Evolutionary conservation across 306 rosid genomes (phyloP).

Genomic region (Fagus crenata): DNA sequence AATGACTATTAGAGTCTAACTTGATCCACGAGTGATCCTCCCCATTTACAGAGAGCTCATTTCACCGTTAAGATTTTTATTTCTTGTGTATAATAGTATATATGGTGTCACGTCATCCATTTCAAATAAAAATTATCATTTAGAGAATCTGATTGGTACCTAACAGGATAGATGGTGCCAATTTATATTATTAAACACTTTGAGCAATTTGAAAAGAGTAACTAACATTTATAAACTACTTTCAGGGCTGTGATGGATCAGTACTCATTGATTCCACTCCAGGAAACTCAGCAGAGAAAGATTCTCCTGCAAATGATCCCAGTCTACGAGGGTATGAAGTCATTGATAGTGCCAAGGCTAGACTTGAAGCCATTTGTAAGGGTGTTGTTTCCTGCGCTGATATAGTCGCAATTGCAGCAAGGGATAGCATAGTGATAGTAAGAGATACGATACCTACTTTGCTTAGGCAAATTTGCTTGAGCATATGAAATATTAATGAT

Average conservation of each 20-base stretch:
- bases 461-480: background rate
- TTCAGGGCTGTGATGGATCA: slow-evolving; percentile 75
- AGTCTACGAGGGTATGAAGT: slow-evolving; percentile 69
- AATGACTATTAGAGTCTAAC: too few relatives aligned
- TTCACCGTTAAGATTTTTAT: too few relatives aligned
- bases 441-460: slow-evolving; percentile 23
- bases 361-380: slow-evolving; percentile 56
- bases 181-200: too few relatives aligned
- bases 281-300: slow-evolving; percentile 64
- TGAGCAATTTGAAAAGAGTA: background rate
- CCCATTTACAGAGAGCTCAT: too few relatives aligned
- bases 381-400: slow-evolving; percentile 76
- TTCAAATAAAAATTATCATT: too few relatives aligned
- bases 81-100: too few relatives aligned
- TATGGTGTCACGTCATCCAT: too few relatives aligned
- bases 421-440: slow-evolving; percentile 65
- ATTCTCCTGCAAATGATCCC: slow-evolving; percentile 67
- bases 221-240: background rate
- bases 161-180: too few relatives aligned
- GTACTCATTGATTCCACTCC: slow-evolving; percentile 68
- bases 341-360: slow-evolving; percentile 70
- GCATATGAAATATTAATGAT: background rate
- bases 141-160: too few relatives aligned
- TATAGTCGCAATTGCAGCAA: slow-evolving; percentile 73
- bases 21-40: too few relatives aligned